A percentile compares a stretch with the other conserved stretches of the same genome.
phyloP scores from a whole-genome alignment of 2,329 filamentous ascomycete genomes.

The Dothideomycetes sp. region DNA sequence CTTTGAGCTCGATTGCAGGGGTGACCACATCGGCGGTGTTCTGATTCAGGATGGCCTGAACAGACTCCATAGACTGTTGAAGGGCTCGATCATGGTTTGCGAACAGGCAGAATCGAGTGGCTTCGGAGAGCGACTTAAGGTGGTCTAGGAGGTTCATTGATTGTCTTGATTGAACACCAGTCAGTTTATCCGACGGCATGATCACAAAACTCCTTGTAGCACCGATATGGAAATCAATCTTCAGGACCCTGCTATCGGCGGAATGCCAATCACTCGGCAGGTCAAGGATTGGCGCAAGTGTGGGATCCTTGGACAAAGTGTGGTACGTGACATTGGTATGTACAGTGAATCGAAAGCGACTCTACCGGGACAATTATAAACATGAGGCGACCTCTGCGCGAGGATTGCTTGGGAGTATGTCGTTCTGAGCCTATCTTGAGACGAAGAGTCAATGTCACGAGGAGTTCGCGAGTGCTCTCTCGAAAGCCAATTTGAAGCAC shows the following conservation, averaged over 20 bases:
- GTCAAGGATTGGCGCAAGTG: background rate
- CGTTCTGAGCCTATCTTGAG: constrained; percentile 2
- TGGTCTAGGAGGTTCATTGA: constrained; percentile 1
- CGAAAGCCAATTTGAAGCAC: background rate
- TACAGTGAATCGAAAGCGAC: background rate
- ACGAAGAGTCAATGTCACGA: constrained; percentile 5
- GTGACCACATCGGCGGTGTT: background rate
- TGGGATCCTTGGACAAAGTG: background rate
- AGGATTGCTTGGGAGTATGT: background rate
- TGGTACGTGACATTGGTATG: background rate
- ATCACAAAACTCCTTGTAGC: constrained; percentile 6
- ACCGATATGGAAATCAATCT: background rate
- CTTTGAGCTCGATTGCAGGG: constrained; percentile 1
- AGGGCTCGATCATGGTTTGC: background rate
- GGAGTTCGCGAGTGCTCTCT: background rate
- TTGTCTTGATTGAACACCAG: background rate
- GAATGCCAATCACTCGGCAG: background rate
- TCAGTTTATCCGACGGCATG: background rate
- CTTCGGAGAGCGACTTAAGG: constrained; percentile 7
- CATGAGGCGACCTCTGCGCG: constrained; percentile 2
- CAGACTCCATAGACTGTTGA: background rate
- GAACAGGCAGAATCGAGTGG: background rate
- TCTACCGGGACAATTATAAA: constrained; percentile 2
- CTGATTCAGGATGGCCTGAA: background rate
- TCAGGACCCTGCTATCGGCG: background rate